A percentile compares a stretch with the other conserved stretches of the same genome.
Conservation (phyloP, 1,139 yeast species). For the Sugiyamaella pinicola region DNA sequence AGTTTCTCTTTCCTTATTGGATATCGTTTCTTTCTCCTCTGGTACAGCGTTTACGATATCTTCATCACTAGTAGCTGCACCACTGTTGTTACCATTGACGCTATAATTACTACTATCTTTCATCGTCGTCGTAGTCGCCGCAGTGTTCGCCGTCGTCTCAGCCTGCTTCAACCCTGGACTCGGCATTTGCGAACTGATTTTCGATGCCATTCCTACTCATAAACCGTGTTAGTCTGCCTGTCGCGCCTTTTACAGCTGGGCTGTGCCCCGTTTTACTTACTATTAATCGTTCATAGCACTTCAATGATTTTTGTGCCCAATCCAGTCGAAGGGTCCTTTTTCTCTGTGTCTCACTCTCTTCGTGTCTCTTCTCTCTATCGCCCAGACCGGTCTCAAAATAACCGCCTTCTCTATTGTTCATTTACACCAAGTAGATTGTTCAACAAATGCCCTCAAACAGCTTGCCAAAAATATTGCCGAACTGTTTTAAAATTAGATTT, state of each 20-base stretch:
- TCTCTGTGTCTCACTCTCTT: not conserved
- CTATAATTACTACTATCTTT: slow-evolving; percentile 15
- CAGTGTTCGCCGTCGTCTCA: not conserved
- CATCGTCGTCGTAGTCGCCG: not conserved
- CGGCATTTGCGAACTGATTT: slow-evolving; percentile 9
- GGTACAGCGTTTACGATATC: not conserved
- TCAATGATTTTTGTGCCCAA: not conserved
- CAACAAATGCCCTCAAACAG: too few species aligned
- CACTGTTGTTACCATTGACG: too few species aligned
- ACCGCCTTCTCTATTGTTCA: not conserved
- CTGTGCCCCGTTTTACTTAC: slow-evolving; percentile 1
- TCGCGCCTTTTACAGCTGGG: not conserved
- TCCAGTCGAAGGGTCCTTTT: not conserved
- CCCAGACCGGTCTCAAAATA: not conserved
- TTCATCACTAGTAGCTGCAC: not conserved
- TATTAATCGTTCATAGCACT: slow-evolving; percentile 10
- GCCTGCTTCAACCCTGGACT: not conserved
- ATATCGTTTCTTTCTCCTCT: too few species aligned
- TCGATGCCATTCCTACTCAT: slow-evolving; percentile 6
- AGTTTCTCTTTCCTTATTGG: too few species aligned
- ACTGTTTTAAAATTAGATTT: not conserved
- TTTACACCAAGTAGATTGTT: too few species aligned
- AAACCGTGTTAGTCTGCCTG: too few species aligned
- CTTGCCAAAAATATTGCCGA: not conserved
- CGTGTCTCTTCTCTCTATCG: too few species aligned